Conservation (phyloP, 2,329 filamentous ascomycete species). For the Pezizomycotina sp. region DNA sequence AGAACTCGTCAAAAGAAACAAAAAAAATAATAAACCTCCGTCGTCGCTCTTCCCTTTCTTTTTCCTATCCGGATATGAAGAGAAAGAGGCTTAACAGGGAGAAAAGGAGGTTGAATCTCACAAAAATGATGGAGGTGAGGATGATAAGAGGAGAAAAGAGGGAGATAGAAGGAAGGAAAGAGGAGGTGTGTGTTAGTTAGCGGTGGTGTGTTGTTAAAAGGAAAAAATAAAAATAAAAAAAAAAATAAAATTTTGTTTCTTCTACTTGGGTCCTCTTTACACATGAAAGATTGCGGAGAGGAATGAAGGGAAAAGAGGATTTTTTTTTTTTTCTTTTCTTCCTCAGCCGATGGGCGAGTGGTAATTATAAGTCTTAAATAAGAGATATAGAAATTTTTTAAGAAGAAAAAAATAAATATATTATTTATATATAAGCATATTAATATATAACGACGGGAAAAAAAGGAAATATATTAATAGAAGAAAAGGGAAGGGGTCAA, state of each 20-base stretch:
- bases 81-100: constrained; percentile 19
- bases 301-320: not conserved
- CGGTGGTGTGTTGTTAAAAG: constrained; percentile 18
- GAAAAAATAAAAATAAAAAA: constrained; percentile 9
- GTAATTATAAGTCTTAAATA: constrained; percentile 16
- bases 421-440: constrained; percentile 6
- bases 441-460: not conserved
- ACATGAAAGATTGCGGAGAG: not conserved
- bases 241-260: constrained; percentile 15
- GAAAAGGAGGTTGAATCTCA: constrained; percentile 18
- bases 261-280: no score
- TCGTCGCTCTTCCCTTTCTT: no score
- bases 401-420: constrained; percentile 6
- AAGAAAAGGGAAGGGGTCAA: constrained; percentile 3
- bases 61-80: no score
- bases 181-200: constrained; percentile 21
- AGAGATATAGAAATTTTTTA: constrained; percentile 14
- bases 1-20: no score
- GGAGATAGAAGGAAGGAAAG: constrained; percentile 18
- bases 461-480: constrained; percentile 5
- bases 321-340: not conserved
- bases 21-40: no score
- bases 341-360: constrained; percentile 7
- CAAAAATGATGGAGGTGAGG: constrained; percentile 17
- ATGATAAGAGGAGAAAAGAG: constrained; percentile 19